Evolutionary conservation across 2,329 filamentous ascomycete genomes (phyloP).

Genomic region (Colletotrichum neosansevieriae): DNA sequence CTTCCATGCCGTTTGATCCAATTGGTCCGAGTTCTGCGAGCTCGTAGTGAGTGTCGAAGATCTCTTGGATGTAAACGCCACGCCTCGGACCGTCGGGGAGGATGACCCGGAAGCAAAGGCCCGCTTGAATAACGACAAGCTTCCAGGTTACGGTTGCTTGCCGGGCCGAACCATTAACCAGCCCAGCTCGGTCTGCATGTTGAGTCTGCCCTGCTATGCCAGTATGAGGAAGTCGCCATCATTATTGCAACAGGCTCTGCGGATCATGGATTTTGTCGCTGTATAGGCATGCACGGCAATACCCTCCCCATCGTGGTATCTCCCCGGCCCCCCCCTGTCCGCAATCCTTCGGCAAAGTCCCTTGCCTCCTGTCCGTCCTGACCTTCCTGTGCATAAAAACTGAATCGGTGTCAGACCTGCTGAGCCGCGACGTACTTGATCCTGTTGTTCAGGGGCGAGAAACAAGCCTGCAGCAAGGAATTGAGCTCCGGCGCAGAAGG

Average conservation of each 20-base stretch:
- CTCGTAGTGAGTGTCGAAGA: conserved; percentile 70
- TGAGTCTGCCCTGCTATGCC: conserved; percentile 71
- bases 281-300: background rate
- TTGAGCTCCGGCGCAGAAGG: conserved; percentile 43
- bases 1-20: conserved; percentile 65
- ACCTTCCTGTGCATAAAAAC: background rate
- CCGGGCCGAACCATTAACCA: conserved; percentile 67
- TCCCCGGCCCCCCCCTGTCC: background rate
- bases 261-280: conserved; percentile 54
- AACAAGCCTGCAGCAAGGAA: conserved; percentile 44
- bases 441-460: conserved; percentile 51
- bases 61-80: conserved; percentile 70
- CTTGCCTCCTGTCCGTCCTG: background rate
- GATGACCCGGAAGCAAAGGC: conserved; percentile 70
- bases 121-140: conserved; percentile 53
- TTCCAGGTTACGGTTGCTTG: no score
- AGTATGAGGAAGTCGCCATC: conserved; percentile 76
- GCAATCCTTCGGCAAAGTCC: background rate
- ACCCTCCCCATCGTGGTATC: background rate
- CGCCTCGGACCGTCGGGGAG: conserved; percentile 67
- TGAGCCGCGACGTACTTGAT: conserved; percentile 60
- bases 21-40: conserved; percentile 57
- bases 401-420: conserved; percentile 60
- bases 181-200: conserved; percentile 64
- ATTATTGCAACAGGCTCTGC: conserved; percentile 61